Conservation (phyloP, 2,329 filamentous ascomycete species). For the Fusarium acutatum region DNA sequence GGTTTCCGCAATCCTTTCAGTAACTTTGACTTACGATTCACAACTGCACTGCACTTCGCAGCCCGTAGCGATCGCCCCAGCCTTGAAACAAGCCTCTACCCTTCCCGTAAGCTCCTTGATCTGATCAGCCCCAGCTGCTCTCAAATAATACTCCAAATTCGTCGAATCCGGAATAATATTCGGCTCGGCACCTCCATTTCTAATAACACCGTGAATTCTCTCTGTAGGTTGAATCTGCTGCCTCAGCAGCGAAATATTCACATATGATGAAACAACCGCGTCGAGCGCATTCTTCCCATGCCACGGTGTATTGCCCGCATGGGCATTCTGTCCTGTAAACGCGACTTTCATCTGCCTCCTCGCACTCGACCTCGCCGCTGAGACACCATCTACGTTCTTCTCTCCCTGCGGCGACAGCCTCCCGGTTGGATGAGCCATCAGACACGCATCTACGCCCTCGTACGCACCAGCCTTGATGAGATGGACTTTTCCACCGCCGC, state of each 20-base stretch:
- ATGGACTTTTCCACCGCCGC: slow-evolving; percentile 60
- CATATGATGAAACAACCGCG: slow-evolving; percentile 60
- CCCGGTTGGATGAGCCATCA: slow-evolving; percentile 43
- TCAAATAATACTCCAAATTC: slow-evolving; percentile 46
- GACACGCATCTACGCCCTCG: slow-evolving; percentile 43
- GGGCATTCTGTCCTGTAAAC: slow-evolving; percentile 63
- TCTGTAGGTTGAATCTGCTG: slow-evolving; percentile 64
- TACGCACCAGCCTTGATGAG: slow-evolving; percentile 56
- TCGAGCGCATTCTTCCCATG: slow-evolving; percentile 68
- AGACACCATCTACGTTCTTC: slow-evolving; percentile 42
- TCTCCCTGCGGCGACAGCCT: background rate
- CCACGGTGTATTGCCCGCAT: slow-evolving; percentile 67
- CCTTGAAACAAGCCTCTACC: slow-evolving; percentile 53
- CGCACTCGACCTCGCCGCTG: slow-evolving; percentile 56
- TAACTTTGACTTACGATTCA: background rate
- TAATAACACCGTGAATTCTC: slow-evolving; percentile 61
- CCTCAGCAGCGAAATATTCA: slow-evolving; percentile 59
- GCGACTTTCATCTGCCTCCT: slow-evolving; percentile 60
- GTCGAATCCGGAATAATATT: slow-evolving; percentile 66
- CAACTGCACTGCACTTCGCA: slow-evolving; percentile 54
- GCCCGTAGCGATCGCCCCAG: slow-evolving; percentile 54
- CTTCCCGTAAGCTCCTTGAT: slow-evolving; percentile 42
- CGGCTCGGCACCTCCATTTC: slow-evolving; percentile 59
- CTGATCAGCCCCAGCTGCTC: slow-evolving; percentile 45
- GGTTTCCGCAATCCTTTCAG: fast-evolving